Percentiles rank a stretch among this genome's conserved stretches.
These are phyloP conservation scores for Starmerella sp. DNA, from an alignment of 805 yeast genomes.

Conservation along the genomic window DNA sequence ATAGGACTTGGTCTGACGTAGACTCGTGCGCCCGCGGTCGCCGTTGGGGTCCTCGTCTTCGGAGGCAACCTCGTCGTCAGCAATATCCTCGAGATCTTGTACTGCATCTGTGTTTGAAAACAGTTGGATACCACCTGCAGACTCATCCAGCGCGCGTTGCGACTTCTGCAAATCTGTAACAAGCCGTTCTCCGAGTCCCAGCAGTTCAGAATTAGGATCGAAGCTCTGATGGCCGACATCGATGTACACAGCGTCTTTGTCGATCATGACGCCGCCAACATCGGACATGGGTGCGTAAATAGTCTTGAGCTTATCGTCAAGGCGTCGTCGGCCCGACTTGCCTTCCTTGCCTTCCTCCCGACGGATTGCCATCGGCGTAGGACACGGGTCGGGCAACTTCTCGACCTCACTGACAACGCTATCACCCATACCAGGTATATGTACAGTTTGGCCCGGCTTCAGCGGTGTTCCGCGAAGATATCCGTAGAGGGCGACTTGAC, in stretches of 20 bases:
- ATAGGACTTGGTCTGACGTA: slow-evolving; percentile 18
- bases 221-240: slow-evolving; percentile 55
- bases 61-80: slow-evolving; percentile 26
- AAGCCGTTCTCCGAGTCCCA: slow-evolving; percentile 76
- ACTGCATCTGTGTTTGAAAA: slow-evolving; percentile 53
- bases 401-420: slow-evolving; percentile 64
- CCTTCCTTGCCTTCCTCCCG: slow-evolving; percentile 53
- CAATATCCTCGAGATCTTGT: slow-evolving; percentile 34
- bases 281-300: slow-evolving; percentile 99
- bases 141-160: slow-evolving; percentile 44
- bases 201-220: slow-evolving; percentile 36
- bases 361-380: slow-evolving; percentile 88
- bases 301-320: slow-evolving; percentile 86
- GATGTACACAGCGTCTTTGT: slow-evolving; percentile 93
- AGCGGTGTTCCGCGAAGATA: slow-evolving; percentile 90
- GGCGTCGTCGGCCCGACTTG: slow-evolving; percentile 60
- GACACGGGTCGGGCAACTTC: slow-evolving; percentile 95
- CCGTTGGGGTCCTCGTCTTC: slow-evolving; percentile 41
- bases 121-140: slow-evolving; percentile 59
- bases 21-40: slow-evolving; percentile 26
- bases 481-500: slow-evolving; percentile 87
- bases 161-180: slow-evolving; percentile 74
- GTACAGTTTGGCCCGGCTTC: slow-evolving; percentile 63
- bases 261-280: slow-evolving; percentile 96
- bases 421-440: slow-evolving; percentile 94